phyloP scores from a whole-genome alignment of 129 eudicot genomes.

The Helianthus annuus region DNA sequence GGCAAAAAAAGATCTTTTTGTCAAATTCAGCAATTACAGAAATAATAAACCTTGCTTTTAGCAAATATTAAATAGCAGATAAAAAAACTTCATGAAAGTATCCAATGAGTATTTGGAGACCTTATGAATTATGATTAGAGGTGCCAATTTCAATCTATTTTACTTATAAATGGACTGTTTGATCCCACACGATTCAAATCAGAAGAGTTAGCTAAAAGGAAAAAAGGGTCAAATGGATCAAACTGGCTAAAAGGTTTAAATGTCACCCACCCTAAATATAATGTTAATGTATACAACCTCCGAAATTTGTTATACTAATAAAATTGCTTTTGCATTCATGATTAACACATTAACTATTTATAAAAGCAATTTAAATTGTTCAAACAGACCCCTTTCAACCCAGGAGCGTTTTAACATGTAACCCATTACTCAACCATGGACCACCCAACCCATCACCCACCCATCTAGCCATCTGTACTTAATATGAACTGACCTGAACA shows the following conservation, averaged over 20 bases:
- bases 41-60: neutral
- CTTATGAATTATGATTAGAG: neutral
- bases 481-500: constrained; percentile 72
- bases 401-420: neutral
- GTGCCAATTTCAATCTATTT: neutral
- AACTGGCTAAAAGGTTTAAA: neutral
- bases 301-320: neutral
- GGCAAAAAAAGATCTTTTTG: neutral
- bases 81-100: neutral
- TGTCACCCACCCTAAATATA: neutral
- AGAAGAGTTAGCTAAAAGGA: neutral
- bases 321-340: neutral
- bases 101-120: neutral
- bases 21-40: constrained; percentile 5
- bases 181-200: neutral
- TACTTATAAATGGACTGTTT: neutral
- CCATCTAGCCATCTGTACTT: neutral
- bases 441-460: neutral
- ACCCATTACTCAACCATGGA: neutral
- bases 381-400: neutral
- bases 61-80: neutral
- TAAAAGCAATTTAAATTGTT: neutral
- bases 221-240: neutral
- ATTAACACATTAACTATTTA: neutral
- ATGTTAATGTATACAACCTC: neutral